Evolutionary conservation across 192 early-diverging fungal species (phyloP), one percentile per base, ranked within the genome.

Genomic region (Backusella luteola): DNA sequence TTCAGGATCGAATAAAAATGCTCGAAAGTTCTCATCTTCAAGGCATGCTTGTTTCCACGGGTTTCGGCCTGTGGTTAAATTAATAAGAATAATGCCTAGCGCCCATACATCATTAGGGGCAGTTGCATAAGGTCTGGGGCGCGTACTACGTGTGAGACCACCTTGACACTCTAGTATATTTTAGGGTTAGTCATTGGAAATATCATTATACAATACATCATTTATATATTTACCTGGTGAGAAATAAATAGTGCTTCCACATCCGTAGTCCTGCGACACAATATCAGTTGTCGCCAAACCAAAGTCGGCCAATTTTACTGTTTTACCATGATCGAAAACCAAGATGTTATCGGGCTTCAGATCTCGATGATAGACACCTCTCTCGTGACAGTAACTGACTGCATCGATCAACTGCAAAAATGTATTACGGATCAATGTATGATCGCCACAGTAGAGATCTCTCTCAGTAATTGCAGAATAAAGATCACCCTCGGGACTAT

Each of bases 341-440:
- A 92, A 73, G 53, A 94, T 90, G 83, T 94, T 93, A 78, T 94
- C 92, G 9, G 91, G 92, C 85, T 98, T 97, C 74, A 98, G 77
- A 84, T 98, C 96, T 73, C 97, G 92, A 82, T 97, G 97, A 83
- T 92, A 94, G 67, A 96, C 90, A n/a, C 92, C 91, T 49, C 88
- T 78, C 11, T 81, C 83, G 81, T 95, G 92, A 56, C 92, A 89
- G 76, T 91, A 90, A 70, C 89, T 81, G 53, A 99, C 90, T 11
- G 96, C 95, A 74, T 92, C 87, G 32, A 97, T 80, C 41, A 99
- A 90, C 86, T 96, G 94, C 29, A 94, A 81, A 76, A 99, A 89
- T 49, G 96, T 91, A 41, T 88, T 85, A 23, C 93, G 91, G 68
- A 96, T 90, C 38, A 95, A 93, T 41, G 84, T 70, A 79, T 95